phyloP scores from a whole-genome alignment of 2,329 filamentous ascomycete genomes.

The Gyromitra esculenta region DNA sequence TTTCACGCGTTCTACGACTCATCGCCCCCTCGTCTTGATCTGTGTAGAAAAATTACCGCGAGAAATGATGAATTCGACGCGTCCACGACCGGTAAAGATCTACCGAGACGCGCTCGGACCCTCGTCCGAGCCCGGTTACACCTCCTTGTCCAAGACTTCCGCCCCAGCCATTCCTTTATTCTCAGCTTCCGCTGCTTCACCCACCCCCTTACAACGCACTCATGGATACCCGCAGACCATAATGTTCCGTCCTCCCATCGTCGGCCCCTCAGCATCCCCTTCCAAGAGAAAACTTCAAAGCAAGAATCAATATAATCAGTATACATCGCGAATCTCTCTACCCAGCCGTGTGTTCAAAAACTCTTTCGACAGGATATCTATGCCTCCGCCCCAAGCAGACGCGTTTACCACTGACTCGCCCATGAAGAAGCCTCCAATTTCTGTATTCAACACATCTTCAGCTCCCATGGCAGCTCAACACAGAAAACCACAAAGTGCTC shows the following conservation, averaged over 20 bases:
- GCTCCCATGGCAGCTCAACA: constrained; percentile 56
- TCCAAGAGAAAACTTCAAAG: constrained; percentile 52
- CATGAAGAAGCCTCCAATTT: constrained; percentile 61
- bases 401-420: constrained; percentile 64
- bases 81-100: constrained; percentile 54
- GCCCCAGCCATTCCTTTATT: constrained; percentile 58
- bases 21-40: constrained; percentile 35
- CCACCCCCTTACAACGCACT: constrained; percentile 56
- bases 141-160: constrained; percentile 53
- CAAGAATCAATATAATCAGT: constrained; percentile 46
- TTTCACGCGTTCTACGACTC: constrained; percentile 49
- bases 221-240: constrained; percentile 53
- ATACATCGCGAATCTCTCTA: constrained; percentile 50
- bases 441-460: constrained; percentile 58
- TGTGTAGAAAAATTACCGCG: constrained; percentile 36
- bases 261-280: constrained; percentile 54
- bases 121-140: constrained; percentile 49
- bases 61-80: constrained; percentile 51
- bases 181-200: constrained; percentile 60
- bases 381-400: constrained; percentile 54
- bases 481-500: constrained; percentile 61
- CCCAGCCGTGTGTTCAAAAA: constrained; percentile 54
- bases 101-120: constrained; percentile 56
- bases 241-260: constrained; percentile 54
- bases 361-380: constrained; percentile 54